phyloP scores from a whole-genome alignment of 352 stramenopile species.

The Phytophthora pistaciae region DNA sequence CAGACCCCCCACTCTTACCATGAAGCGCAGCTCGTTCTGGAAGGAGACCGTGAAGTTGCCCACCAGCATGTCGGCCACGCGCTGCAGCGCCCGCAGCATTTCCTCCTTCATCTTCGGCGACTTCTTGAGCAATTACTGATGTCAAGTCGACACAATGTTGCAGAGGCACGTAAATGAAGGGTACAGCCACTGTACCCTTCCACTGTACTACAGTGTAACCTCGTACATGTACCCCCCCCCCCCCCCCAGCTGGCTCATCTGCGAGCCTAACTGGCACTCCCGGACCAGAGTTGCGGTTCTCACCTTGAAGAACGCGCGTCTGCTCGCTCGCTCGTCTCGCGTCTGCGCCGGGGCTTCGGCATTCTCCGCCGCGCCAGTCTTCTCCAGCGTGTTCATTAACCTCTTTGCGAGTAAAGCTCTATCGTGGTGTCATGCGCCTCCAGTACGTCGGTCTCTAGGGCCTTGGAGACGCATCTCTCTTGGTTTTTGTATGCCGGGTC shows the following conservation, averaged over 20 bases:
- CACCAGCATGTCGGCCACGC: slow-evolving; percentile 78
- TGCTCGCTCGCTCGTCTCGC: slow-evolving; percentile 5
- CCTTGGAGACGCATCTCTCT: not conserved
- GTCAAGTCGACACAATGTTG: slow-evolving; percentile 4
- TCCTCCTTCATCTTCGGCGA: slow-evolving; percentile 64
- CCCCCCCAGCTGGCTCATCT: not conserved
- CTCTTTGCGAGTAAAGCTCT: no score
- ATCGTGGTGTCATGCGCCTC: slow-evolving; percentile 17
- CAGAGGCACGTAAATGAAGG: not conserved
- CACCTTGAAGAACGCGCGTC: slow-evolving; percentile 35
- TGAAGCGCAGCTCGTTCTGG: slow-evolving; percentile 89
- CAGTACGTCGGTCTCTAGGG: slow-evolving; percentile 21
- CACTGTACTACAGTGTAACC: no score
- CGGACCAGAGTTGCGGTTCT: slow-evolving; percentile 20
- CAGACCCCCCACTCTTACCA: slow-evolving; percentile 48
- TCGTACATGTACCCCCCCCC: no score
- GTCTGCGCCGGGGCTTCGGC: slow-evolving; percentile 4
- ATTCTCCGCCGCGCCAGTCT: not conserved
- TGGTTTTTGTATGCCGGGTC: slow-evolving; percentile 10
- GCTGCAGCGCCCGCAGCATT: slow-evolving; percentile 64
- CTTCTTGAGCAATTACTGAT: not conserved
- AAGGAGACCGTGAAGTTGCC: slow-evolving; percentile 86
- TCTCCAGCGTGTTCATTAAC: not conserved
- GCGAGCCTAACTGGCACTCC: slow-evolving; percentile 2
- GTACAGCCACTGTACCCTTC: no score